Percentiles rank a stretch among this genome's conserved stretches.
phyloP scores from a whole-genome alignment of 2,329 filamentous ascomycete genomes.

The Fusarium aywerte region DNA sequence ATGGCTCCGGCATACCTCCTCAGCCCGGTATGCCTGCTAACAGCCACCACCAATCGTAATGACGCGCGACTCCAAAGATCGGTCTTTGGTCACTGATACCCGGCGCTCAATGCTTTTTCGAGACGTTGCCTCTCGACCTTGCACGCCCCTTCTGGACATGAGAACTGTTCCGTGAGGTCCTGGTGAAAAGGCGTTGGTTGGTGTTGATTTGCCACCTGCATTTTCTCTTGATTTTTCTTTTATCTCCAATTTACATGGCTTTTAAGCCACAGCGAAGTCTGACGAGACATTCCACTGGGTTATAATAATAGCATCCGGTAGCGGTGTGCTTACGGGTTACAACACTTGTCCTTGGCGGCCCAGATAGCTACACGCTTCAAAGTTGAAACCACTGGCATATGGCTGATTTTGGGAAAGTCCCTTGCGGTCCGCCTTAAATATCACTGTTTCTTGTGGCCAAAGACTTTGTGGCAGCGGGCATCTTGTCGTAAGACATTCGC shows the following conservation, averaged over 20 bases:
- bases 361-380: slow-evolving; percentile 5
- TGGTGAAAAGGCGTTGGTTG: slow-evolving; percentile 54
- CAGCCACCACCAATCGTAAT: slow-evolving; percentile 81
- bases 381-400: slow-evolving; percentile 1
- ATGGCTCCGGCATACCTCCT: slow-evolving; percentile 81
- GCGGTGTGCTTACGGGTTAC: slow-evolving; percentile 1
- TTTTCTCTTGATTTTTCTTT: slow-evolving; percentile 44
- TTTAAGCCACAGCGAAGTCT: slow-evolving; percentile 27
- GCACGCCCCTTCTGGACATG: slow-evolving; percentile 44
- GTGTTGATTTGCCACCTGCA: slow-evolving; percentile 51
- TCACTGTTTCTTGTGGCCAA: slow-evolving; percentile 25
- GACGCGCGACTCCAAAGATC: slow-evolving; percentile 37
- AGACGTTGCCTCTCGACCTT: slow-evolving; percentile 49
- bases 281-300: slow-evolving; percentile 10
- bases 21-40: slow-evolving; percentile 83
- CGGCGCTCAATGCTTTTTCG: slow-evolving; percentile 66
- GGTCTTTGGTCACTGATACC: slow-evolving; percentile 63
- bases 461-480: slow-evolving; percentile 26
- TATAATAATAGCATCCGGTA: slow-evolving; percentile 38
- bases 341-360: slow-evolving; percentile 3
- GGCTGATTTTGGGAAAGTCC: slow-evolving; percentile 3
- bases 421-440: slow-evolving; percentile 8
- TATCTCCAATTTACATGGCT: slow-evolving; percentile 32
- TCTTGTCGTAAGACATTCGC: slow-evolving; percentile 26
- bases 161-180: slow-evolving; percentile 54